These are phyloP conservation scores for Pestalotiopsis sp. DNA, from an alignment of 2,329 filamentous ascomycete genomes.

Conservation along the genomic window DNA sequence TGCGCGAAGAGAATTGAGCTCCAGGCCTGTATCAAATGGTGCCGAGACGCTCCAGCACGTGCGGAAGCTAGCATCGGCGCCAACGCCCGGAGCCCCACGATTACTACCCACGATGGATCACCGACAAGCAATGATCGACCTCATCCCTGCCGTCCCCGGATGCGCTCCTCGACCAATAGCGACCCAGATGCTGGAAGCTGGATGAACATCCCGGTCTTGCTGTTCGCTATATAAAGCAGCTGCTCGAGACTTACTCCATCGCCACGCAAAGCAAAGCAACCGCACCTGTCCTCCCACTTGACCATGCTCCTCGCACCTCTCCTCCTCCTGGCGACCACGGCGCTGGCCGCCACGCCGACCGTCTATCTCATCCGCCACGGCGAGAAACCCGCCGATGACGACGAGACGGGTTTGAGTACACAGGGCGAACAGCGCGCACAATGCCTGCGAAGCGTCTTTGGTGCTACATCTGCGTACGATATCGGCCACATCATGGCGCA, in stretches of 20 bases:
- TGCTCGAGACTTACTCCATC: background rate
- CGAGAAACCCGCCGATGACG: conserved; percentile 57
- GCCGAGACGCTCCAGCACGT: background rate
- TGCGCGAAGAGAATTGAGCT: background rate
- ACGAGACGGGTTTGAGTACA: conserved; percentile 45
- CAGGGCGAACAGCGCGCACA: conserved; percentile 58
- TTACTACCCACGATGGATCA: background rate
- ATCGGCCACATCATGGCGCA: conserved; percentile 62
- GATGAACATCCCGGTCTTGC: background rate
- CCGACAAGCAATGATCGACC: background rate
- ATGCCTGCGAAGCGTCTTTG: conserved; percentile 60
- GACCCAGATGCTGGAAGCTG: background rate
- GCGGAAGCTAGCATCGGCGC: background rate
- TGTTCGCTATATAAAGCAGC: background rate
- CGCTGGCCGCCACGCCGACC: conserved; percentile 37
- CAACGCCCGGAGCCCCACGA: too few relatives aligned
- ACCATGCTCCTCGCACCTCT: background rate
- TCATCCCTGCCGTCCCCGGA: background rate
- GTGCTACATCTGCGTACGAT: conserved; percentile 49
- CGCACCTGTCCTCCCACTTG: background rate
- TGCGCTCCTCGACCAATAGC: background rate
- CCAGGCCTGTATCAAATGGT: background rate
- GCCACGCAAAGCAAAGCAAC: background rate
- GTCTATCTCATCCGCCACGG: conserved; percentile 67
- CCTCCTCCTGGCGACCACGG: background rate